Evolutionary conservation across 495 filamentous ascomycete genomes (phyloP), one percentile per base, ranked within the genome.

Genomic region (Hypoxylon lienhwacheense): DNA sequence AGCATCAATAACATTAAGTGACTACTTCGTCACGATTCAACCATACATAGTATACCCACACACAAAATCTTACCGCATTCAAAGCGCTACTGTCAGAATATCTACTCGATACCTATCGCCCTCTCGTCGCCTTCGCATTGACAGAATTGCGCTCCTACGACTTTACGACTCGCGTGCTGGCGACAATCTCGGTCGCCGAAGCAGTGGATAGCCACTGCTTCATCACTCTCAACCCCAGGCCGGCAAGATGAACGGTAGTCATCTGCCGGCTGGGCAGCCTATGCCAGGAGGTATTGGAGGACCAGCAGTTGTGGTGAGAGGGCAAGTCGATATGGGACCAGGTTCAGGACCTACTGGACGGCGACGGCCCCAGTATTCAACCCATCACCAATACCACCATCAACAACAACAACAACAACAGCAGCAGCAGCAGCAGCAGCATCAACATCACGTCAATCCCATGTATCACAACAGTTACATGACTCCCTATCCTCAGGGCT

Each of bases 211-310:
- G 66, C 73, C 74, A 70, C 74, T 73, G 75, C 69, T 66, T 52
- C 53, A 56, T 63, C 31, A 64, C 46, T 65, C 75, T 75, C 77
- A 78, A 62, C 65, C 75, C 76, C 77, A 78, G 61, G 77, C 79
- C 77, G 78, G 78, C 75, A 81, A 69, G 79, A 81, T 82, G 79
- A 81, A 80, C 70, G 71, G 69, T 68, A 76, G 70, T 73, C 79
- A 82, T 82, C 79, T 80, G 79, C 78, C 79, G 78, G 79, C 79
- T 77, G 79, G 79, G 77, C 78, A 80, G 70, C 69, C 70, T 60
- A 73, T 77, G 73, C 77, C 72, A 50, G 73, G 69, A 55, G 66
- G 64, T 35, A 25, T 57, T 3, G 54, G 51, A 14, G 56, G 61
- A 24, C 52, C 56, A 50, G 53, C 29, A 45, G 61, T 47, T 46